Evolutionary conservation across 371 early-diverging fungal species (phyloP).

Genomic region (Mortierella polycephala): DNA sequence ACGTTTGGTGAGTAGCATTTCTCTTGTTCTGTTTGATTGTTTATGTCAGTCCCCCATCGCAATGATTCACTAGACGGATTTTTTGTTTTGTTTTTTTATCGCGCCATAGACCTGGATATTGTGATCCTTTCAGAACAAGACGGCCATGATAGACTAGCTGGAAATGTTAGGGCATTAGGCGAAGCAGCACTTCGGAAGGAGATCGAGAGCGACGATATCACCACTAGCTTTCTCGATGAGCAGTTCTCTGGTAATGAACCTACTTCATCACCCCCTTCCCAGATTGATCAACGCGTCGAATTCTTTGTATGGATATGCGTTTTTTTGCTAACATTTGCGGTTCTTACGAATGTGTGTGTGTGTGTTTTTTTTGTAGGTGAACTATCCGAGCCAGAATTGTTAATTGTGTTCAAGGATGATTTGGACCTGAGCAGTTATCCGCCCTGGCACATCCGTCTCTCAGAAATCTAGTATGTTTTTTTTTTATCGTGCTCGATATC

Average conservation of each 20-base stretch:
- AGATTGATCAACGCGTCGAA: not conserved
- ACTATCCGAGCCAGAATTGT: constrained; percentile 68
- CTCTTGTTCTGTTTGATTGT: not conserved
- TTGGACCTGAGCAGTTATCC: constrained; percentile 71
- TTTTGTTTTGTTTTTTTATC: not conserved
- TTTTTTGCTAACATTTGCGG: no score
- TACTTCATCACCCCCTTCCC: not conserved
- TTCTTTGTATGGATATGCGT: no score
- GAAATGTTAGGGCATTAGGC: constrained; percentile 20
- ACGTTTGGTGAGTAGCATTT: not conserved
- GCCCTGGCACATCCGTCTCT: constrained; percentile 72
- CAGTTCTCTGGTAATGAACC: constrained; percentile 17
- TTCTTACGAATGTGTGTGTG: not conserved
- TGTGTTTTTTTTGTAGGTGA: constrained; percentile 11
- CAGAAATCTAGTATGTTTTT: constrained; percentile 67
- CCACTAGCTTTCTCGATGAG: constrained; percentile 20
- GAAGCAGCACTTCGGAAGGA: constrained; percentile 25
- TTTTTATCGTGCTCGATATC: not conserved
- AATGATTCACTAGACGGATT: not conserved
- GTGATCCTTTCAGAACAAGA: constrained; percentile 35
- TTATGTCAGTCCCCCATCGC: not conserved
- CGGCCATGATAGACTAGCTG: constrained; percentile 46
- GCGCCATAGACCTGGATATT: constrained; percentile 31
- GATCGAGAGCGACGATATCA: constrained; percentile 37
- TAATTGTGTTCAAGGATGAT: constrained; percentile 68